Base-by-base conservation (phyloP, 2,329 filamentous ascomycete species). In the Ophiocordyceps unilateralis region DNA sequence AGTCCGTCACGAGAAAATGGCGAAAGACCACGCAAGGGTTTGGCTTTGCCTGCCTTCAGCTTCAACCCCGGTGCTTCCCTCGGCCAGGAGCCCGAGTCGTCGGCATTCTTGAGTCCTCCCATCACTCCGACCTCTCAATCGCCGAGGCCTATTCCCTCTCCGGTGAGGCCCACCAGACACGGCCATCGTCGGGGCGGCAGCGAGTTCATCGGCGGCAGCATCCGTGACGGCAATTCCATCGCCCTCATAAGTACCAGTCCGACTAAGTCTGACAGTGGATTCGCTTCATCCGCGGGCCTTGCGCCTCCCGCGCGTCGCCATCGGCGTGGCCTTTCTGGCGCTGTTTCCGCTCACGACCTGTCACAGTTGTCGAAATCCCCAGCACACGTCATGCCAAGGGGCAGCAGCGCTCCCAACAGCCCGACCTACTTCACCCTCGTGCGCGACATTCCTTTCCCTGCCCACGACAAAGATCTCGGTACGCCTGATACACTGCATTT, bases 311-410 rank as follows among this genome's bases (percentile, higher is more conserved):
- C 78, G 47, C 72, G 83, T 50, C 78, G 60, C 12, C 88, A 95
- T 57, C 76, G 85, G 46, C 77, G 89, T 46, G 61, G 61, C 20
- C 47, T 62, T n/a, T 94, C 88, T 28, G 74, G 72, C 46, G 83
- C 85, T 5, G 78, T 95, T 41, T 94, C 87, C 1, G 83, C 78
- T 45, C 83, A 89, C 55, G 88, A 95, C 55, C 62, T 94, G 20
- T 76, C 78, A 34, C 78, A 87, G 28, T 67, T 88, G 49, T 74
- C 76, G 42, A 72, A 77, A 17, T 60, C 65, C 3, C 70, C 68
- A 22, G 65, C 72, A 38, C 68, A 70, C 41, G 57, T 70, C 15
- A 63, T 68, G 39, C 62, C 68, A 19, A 64, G 68, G 42, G 71
- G 72, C 6, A 78, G 67, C 51, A 86, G 79, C 53, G 78, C 79